A percentile compares a stretch with the other conserved stretches of the same genome.
Evolutionary conservation across 805 yeast species (phyloP).

Genomic region (Saccharomycopsis sp.): DNA sequence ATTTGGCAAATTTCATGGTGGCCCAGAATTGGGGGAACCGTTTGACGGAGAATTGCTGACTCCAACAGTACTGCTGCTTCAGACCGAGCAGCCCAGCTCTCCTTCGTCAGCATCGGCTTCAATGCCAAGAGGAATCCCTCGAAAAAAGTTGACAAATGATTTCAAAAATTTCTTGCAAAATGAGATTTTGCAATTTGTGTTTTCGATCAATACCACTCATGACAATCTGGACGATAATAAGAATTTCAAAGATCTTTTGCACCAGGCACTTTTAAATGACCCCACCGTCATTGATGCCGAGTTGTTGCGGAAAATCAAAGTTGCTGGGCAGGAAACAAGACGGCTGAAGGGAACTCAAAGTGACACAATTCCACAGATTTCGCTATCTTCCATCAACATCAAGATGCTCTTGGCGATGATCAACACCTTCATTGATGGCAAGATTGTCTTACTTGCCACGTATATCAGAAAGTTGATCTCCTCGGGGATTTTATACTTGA

Average conservation of each 20-base stretch:
- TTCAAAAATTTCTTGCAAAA: constrained; percentile 28
- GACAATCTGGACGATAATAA: background rate
- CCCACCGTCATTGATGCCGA: background rate
- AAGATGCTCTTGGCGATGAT: constrained; percentile 38
- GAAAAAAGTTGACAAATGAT: too few species aligned
- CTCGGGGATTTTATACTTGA: constrained; percentile 68
- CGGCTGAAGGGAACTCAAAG: too few species aligned
- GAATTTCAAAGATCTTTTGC: background rate
- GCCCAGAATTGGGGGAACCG: too few species aligned
- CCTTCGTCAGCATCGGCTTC: too few species aligned
- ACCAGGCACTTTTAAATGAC: background rate
- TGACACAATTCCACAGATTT: background rate
- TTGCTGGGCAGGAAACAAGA: too few species aligned
- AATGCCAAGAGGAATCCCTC: too few species aligned
- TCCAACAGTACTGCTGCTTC: too few species aligned
- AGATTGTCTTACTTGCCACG: constrained; percentile 47
- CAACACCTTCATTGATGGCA: constrained; percentile 39
- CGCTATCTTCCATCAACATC: constrained; percentile 3
- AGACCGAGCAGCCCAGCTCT: too few species aligned
- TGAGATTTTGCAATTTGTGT: constrained; percentile 34
- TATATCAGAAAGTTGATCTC: constrained; percentile 78
- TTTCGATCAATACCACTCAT: constrained; percentile 23
- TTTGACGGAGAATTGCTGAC: too few species aligned
- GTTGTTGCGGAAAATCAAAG: too few species aligned
- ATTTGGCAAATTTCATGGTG: too few species aligned